Base-by-base conservation (phyloP, 148 eudicot genomes). In the Hydrangea macrophylla region DNA sequence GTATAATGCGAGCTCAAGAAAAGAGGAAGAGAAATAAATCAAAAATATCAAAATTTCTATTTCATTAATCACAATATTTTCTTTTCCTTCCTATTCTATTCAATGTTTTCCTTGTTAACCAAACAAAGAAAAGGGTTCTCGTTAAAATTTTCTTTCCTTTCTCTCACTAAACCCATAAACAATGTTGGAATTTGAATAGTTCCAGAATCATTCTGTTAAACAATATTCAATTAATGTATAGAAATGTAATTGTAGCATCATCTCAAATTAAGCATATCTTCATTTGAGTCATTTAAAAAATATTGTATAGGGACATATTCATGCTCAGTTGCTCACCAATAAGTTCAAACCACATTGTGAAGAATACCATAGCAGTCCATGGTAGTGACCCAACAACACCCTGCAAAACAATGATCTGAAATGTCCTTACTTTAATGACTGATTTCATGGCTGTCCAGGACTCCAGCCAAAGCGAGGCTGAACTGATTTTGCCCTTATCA, bases 301-400 rank as follows among this genome's bases (percentile, higher is more conserved):
- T 7, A 48, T 5, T 48, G n/a, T 18, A 48, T 42, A 42, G 8
- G 23, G 7, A 48, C n/a, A 30, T 20, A 24, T 9, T 63, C 66
- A 60, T 40, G 72, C 56, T 60, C 60, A n/a, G n/a, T n/a, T n/a
- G 72, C 88, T 73, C 75, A 93, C 98, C 97, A 26, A 94, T 94
- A 67, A 94, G 76, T 75, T 94, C 86, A 58, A 94, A 90, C 97
- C 98, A 94, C 81, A 94, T 75, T 45, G 97, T 90, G 78, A 86
- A 84, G 78, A 94, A 94, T 26, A 90, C 97, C 90, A 90, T 88
- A 66, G 98, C 95, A 66, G 98, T 90, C 97, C 97, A 94, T 25
- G 98, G 98, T 22, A 94, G 72, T 23, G 96, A 90, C 55, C 98
- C 98, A 71, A 90, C 89, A 45, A 94, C 84, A 42, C 98, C 98